These are phyloP conservation scores for Candida lessepsii DNA, from an alignment of 805 yeast species.

Conservation along the genomic window DNA sequence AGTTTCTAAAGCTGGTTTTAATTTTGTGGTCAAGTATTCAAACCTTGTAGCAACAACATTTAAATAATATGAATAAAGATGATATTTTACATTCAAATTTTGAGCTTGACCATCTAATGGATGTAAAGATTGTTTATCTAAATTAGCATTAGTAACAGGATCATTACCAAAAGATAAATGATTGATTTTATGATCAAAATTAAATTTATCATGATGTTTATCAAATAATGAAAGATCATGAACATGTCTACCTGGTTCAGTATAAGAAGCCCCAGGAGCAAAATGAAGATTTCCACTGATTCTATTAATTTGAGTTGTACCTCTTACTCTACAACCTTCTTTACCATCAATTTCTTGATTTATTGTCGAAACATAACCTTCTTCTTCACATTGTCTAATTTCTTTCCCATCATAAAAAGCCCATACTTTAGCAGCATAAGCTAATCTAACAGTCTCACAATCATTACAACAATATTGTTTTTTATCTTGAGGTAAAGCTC, in stretches of 20 bases:
- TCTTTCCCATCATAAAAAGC: slow-evolving; percentile 85
- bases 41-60: slow-evolving; percentile 90
- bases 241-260: slow-evolving; percentile 59
- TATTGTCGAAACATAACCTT: slow-evolving; percentile 73
- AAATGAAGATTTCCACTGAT: slow-evolving; percentile 90
- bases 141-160: slow-evolving; percentile 28
- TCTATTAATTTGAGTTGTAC: slow-evolving; percentile 75
- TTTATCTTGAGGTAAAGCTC: slow-evolving; percentile 62
- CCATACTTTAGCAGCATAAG: slow-evolving; percentile 80
- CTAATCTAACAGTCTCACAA: slow-evolving; percentile 76
- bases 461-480: slow-evolving; percentile 73
- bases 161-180: slow-evolving; percentile 82
- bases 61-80: slow-evolving; percentile 72
- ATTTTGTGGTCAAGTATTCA: slow-evolving; percentile 56
- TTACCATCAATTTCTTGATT: slow-evolving; percentile 47
- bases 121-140: slow-evolving; percentile 43
- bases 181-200: slow-evolving; percentile 74
- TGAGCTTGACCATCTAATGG: slow-evolving; percentile 60
- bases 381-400: slow-evolving; percentile 86
- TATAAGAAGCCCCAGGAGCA: slow-evolving; percentile 87
- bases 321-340: slow-evolving; percentile 89
- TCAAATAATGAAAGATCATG: slow-evolving; percentile 82
- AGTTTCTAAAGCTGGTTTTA: slow-evolving; percentile 55
- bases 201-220: slow-evolving; percentile 53
- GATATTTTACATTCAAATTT: slow-evolving; percentile 50